Evolutionary conservation across 495 filamentous ascomycete genomes (phyloP), one percentile per base, ranked within the genome.

Genomic region (Penicillium cosmopolitanum): DNA sequence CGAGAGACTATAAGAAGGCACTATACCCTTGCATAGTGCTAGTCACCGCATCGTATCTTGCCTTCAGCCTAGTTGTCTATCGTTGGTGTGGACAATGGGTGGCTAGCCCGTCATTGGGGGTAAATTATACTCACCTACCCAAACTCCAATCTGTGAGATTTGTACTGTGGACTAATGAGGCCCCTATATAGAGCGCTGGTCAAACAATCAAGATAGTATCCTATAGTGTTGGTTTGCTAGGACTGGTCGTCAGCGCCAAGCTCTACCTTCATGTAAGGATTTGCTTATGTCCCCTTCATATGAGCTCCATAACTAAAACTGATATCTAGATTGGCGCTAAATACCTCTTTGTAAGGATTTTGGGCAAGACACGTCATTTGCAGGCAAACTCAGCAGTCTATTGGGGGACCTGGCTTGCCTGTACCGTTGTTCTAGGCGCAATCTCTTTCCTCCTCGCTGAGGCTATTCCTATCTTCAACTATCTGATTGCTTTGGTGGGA

Each of bases 191-290:
- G 60, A 87, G 87, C 1, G 86, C 88, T 7, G 81, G 85, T 9
- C 72, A 73, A 9, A 59, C 82, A 0, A 62, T 93, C 15, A 84
- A 86, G 57, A 89, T 89, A 72, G 65, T 75, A 12, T 84, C 89
- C 4, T 95, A 89, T 62, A 90, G 90, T 23, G 74, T 94, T 53
- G 90, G 87, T 9, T 69, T 90, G 9, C 85, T 89, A 0, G 89
- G 88, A 15, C 58, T 77, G 13, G 60, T 79, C 31, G 60, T 78
- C 25, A 66, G 64, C 12, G 69, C 82, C 46, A 84, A 88, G 34
- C 83, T 92, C 61, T 87, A 89, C 66, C 82, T 82, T 62, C 78
- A 82, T 48, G 78, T 82, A 15, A 54, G 60, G 34, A 34, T 16
- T 43, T 31, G n/a, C n/a, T 2, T 15, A 35, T 5, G 15, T n/a